Conservation (phyloP, 129 eudicot species). For the Flaveria linearis region DNA sequence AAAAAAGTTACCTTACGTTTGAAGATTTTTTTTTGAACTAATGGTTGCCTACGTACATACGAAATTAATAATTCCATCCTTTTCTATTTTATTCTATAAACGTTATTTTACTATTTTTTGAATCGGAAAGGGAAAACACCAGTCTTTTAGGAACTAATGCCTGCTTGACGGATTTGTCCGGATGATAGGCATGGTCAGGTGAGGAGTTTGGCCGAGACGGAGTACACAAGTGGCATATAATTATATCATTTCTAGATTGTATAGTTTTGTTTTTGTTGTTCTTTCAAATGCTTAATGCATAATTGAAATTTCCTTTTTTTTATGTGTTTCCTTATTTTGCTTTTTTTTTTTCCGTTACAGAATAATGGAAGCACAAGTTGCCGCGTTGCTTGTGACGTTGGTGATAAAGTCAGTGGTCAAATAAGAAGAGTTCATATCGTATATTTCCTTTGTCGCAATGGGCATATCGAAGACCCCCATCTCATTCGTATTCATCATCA, state of each 20-base stretch:
- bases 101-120: too few species aligned
- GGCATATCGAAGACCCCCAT: slow-evolving; percentile 64
- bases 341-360: slow-evolving; percentile 29
- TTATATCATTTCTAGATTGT: not conserved
- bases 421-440: slow-evolving; percentile 59
- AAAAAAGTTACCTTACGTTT: not conserved
- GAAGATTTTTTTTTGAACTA: not conserved
- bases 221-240: not conserved
- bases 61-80: not conserved
- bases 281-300: not conserved
- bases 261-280: not conserved
- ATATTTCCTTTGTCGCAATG: slow-evolving; percentile 61
- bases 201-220: too few species aligned
- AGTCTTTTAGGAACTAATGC: too few species aligned
- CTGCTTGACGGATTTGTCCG: too few species aligned
- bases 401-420: slow-evolving; percentile 32
- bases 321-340: not conserved
- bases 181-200: too few species aligned
- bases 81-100: not conserved
- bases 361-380: slow-evolving; percentile 52
- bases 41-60: not conserved
- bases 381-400: slow-evolving; percentile 12
- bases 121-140: too few species aligned
- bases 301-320: too few species aligned
- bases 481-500: slow-evolving; percentile 58